These are phyloP conservation scores for Pleurozium schreberi DNA, from an alignment of 225 moss, liverwort and hornwort genomes.

Conservation along the genomic window DNA sequence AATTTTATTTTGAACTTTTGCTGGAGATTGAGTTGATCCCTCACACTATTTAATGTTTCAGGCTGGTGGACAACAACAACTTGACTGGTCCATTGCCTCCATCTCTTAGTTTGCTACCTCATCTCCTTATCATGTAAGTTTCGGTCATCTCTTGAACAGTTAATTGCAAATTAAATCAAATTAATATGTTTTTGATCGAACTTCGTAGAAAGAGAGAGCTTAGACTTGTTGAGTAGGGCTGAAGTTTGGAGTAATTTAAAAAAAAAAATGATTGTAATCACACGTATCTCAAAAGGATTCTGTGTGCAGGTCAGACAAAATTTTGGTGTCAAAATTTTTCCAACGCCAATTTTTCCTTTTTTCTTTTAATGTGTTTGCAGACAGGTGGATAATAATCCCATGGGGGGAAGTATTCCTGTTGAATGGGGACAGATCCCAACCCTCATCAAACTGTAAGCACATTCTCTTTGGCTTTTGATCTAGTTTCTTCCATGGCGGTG, in stretches of 20 bases:
- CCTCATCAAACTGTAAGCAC: slow-evolving; percentile 35
- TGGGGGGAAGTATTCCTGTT: background rate
- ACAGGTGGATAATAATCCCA: slow-evolving; percentile 40
- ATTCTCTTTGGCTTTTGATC: background rate
- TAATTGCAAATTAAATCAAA: background rate
- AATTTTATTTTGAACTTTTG: background rate
- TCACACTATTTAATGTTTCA: background rate
- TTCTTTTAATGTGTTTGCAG: slow-evolving; percentile 6
- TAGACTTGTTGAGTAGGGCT: background rate
- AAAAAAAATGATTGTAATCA: background rate
- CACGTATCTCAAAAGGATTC: background rate
- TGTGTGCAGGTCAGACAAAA: background rate
- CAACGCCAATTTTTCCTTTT: background rate
- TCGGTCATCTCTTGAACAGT: background rate
- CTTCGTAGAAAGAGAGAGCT: background rate
- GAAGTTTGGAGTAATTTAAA: background rate
- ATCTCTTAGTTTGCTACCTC: background rate
- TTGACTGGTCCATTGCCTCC: slow-evolving; percentile 39
- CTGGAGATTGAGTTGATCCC: background rate
- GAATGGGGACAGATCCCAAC: slow-evolving; percentile 5
- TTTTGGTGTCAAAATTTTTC: background rate
- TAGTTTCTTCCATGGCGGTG: slow-evolving; percentile 7
- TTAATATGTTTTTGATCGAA: background rate
- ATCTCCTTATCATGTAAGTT: slow-evolving; percentile 22
- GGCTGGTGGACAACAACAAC: slow-evolving; percentile 45